Conservation (phyloP, 2,329 filamentous ascomycete genomes). For the Cordyceps sp. region DNA sequence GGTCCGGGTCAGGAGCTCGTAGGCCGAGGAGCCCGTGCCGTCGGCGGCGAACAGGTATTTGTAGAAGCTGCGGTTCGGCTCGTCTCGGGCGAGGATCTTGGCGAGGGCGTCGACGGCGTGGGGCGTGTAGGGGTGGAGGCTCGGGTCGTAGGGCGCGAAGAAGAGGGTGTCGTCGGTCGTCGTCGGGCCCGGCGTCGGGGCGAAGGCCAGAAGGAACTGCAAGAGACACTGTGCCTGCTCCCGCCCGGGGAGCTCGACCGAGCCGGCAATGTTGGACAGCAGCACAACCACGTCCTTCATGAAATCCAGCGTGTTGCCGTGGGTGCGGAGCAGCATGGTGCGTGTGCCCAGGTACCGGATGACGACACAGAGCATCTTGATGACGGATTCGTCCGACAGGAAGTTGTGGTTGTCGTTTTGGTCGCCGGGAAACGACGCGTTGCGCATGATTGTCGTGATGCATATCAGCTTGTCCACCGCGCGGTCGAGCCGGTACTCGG, state of each 20-base stretch:
- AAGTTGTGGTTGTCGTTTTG: slow-evolving; percentile 49
- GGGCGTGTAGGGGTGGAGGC: slow-evolving; percentile 73
- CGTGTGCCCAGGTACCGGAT: slow-evolving; percentile 81
- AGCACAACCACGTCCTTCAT: slow-evolving; percentile 91
- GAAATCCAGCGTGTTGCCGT: slow-evolving; percentile 80
- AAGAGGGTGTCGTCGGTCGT: slow-evolving; percentile 40
- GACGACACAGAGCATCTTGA: slow-evolving; percentile 70
- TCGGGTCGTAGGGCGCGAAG: slow-evolving; percentile 68
- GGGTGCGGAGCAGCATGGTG: slow-evolving; percentile 66
- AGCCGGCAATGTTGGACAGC: slow-evolving; percentile 73
- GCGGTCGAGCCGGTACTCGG: slow-evolving; percentile 67
- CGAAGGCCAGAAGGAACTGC: slow-evolving; percentile 81
- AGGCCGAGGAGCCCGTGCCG: slow-evolving; percentile 42
- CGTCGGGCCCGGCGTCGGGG: slow-evolving; percentile 57
- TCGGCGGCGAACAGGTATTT: slow-evolving; percentile 67
- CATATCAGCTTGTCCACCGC: slow-evolving; percentile 79
- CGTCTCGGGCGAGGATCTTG: slow-evolving; percentile 81
- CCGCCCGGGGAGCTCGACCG: slow-evolving; percentile 64
- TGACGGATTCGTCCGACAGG: slow-evolving; percentile 59
- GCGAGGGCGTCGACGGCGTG: slow-evolving; percentile 80
- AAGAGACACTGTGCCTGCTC: slow-evolving; percentile 79
- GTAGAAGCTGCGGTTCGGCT: slow-evolving; percentile 79
- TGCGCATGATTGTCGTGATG: slow-evolving; percentile 81
- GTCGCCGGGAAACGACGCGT: slow-evolving; percentile 65
- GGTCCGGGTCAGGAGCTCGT: slow-evolving; percentile 69